Evolutionary conservation across 345 rosid genomes (phyloP).

Genomic region (Cardamine chenopodiifolia): DNA sequence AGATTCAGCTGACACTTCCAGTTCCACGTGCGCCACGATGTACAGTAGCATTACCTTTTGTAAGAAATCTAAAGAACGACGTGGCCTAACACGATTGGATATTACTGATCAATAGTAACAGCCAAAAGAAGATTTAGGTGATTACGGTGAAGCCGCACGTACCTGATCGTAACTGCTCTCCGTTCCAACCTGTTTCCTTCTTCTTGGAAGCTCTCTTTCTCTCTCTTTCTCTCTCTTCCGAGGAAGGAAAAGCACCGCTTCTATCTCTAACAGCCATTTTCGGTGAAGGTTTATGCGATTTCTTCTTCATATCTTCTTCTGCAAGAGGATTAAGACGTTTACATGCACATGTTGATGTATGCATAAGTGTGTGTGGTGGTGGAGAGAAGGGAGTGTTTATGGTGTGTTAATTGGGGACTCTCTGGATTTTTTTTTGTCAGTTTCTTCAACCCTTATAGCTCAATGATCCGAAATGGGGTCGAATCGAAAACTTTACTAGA

Average conservation of each 20-base stretch:
- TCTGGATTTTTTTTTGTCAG: conserved; percentile 17
- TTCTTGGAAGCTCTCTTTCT: conserved; percentile 34
- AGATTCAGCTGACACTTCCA: conserved; percentile 25
- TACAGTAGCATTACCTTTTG: conserved; percentile 12
- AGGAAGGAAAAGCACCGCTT: conserved; percentile 36
- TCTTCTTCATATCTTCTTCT: conserved; percentile 17
- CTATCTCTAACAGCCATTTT: conserved; percentile 42
- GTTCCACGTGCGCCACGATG: conserved; percentile 33
- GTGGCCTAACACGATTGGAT: conserved; percentile 19
- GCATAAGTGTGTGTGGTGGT: conserved; percentile 11
- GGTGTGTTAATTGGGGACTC: conserved; percentile 1
- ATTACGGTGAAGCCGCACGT: conserved; percentile 36
- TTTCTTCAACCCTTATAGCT: conserved; percentile 29
- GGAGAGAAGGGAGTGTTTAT: conserved; percentile 14
- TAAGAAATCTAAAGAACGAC: conserved; percentile 5
- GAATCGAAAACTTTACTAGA: conserved; percentile 48
- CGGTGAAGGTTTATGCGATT: conserved; percentile 47
- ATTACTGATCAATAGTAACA: neutral
- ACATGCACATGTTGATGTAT: conserved; percentile 30
- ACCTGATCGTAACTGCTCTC: conserved; percentile 29
- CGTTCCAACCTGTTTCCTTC: conserved; percentile 48
- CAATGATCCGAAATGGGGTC: conserved; percentile 41
- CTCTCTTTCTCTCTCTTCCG: conserved; percentile 37
- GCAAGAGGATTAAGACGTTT: conserved; percentile 29
- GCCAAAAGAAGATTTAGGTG: neutral